Evolutionary conservation across 148 eudicot genomes (phyloP).

Genomic region (Fallopia convolvulus): DNA sequence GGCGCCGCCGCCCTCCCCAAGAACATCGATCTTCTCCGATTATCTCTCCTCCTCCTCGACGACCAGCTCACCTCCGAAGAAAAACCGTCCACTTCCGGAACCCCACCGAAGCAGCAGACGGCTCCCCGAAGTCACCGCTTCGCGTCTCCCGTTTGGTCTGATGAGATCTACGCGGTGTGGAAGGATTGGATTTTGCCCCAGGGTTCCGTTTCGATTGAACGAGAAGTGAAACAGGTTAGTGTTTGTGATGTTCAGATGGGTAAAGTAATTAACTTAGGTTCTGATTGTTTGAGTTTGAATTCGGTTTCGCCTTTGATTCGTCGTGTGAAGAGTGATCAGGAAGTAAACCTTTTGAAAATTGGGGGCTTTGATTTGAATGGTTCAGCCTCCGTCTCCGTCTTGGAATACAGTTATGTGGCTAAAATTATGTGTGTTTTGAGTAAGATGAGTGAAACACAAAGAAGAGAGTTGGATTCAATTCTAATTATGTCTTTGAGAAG

Average conservation of each 20-base stretch:
- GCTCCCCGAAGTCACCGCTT: constrained; percentile 15
- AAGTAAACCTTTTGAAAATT: constrained; percentile 41
- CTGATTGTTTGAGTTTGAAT: constrained; percentile 6
- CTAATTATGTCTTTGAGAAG: constrained; percentile 22
- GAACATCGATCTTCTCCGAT: constrained; percentile 73
- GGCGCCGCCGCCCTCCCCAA: constrained; percentile 61
- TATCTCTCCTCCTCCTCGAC: constrained; percentile 29
- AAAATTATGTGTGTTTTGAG: constrained; percentile 44
- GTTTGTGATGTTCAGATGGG: constrained; percentile 16
- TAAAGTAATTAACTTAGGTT: constrained; percentile 17
- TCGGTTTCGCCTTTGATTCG: constrained; percentile 19
- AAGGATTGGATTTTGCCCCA: constrained; percentile 53
- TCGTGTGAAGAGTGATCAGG: constrained; percentile 31
- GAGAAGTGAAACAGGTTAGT: constrained; percentile 3
- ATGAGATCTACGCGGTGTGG: constrained; percentile 48
- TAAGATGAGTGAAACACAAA: constrained; percentile 36
- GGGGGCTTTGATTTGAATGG: constrained; percentile 23
- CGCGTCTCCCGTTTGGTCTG: constrained; percentile 36
- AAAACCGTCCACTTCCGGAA: constrained; percentile 4
- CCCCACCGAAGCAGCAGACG: background rate
- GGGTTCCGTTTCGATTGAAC: constrained; percentile 26
- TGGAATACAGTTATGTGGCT: constrained; percentile 44
- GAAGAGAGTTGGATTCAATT: constrained; percentile 34
- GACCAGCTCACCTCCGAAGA: background rate
- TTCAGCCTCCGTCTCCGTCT: constrained; percentile 15